Evolutionary conservation across 2,329 filamentous ascomycete genomes (phyloP).

Genomic region (Dothidotthia symphoricarpi): DNA sequence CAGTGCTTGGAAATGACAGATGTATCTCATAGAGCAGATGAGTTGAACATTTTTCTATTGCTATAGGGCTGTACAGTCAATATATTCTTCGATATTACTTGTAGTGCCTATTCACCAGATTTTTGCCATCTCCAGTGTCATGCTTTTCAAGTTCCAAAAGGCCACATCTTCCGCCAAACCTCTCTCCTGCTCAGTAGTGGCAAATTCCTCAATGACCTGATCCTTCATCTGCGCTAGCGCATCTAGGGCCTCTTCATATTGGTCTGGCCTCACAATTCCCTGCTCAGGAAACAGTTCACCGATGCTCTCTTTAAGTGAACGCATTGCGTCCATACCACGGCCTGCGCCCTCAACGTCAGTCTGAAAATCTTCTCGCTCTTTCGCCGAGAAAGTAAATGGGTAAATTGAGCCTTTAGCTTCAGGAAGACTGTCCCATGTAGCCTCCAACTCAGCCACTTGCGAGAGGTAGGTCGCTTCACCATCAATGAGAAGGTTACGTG

Average conservation of each 20-base stretch:
- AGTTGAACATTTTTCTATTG: too few relatives aligned
- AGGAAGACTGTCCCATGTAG: slow-evolving; percentile 24
- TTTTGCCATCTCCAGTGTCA: too few relatives aligned
- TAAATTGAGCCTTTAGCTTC: slow-evolving; percentile 11
- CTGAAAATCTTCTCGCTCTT: slow-evolving; percentile 23
- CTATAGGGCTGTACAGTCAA: too few relatives aligned
- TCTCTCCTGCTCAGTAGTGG: slow-evolving; percentile 17
- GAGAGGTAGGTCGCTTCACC: slow-evolving; percentile 33
- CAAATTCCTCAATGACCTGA: slow-evolving; percentile 23
- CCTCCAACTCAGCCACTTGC: slow-evolving; percentile 27
- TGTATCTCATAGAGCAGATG: too few relatives aligned
- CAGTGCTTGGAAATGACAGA: not conserved
- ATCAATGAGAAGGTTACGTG: slow-evolving; percentile 36
- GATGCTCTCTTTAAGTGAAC: slow-evolving; percentile 19
- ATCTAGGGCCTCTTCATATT: slow-evolving; percentile 25
- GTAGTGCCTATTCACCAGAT: too few relatives aligned
- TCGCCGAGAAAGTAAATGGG: slow-evolving; percentile 22
- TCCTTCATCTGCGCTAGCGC: slow-evolving; percentile 27
- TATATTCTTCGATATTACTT: too few relatives aligned
- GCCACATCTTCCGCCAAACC: slow-evolving; percentile 22
- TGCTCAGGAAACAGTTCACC: slow-evolving; percentile 27
- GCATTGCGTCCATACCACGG: slow-evolving; percentile 32
- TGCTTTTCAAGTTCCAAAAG: slow-evolving; percentile 22
- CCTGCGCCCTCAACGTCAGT: slow-evolving; percentile 24
- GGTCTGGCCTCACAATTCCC: slow-evolving; percentile 22